A percentile compares a stretch with the other conserved stretches of the same genome.
phyloP scores from a whole-genome alignment of 2,329 filamentous ascomycete species.

The Fusarium sp. region DNA sequence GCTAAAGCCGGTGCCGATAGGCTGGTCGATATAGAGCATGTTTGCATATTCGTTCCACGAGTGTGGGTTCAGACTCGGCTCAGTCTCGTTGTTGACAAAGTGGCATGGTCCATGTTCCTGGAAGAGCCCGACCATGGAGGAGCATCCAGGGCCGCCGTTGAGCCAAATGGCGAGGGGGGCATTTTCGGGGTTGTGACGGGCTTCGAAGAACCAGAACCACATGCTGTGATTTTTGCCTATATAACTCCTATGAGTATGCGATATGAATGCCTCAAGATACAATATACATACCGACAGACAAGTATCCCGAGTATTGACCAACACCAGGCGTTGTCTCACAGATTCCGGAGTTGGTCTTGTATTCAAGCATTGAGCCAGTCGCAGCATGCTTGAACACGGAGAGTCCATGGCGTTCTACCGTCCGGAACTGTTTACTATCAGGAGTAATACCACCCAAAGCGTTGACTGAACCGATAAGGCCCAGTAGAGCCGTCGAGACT shows the following conservation, averaged over 20 bases:
- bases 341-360: slow-evolving; percentile 58
- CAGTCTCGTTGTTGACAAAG: slow-evolving; percentile 61
- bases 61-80: slow-evolving; percentile 67
- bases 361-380: slow-evolving; percentile 44
- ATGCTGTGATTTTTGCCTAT: slow-evolving; percentile 48
- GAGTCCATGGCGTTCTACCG: slow-evolving; percentile 22
- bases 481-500: slow-evolving; percentile 34
- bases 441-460: slow-evolving; percentile 39
- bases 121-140: slow-evolving; percentile 63
- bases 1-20: slow-evolving; percentile 53
- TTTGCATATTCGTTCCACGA: slow-evolving; percentile 76
- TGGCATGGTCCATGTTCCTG: slow-evolving; percentile 84
- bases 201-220: slow-evolving; percentile 66
- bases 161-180: slow-evolving; percentile 71
- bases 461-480: slow-evolving; percentile 31
- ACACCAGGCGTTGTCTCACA: slow-evolving; percentile 70
- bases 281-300: slow-evolving; percentile 65
- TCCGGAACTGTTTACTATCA: slow-evolving; percentile 39
- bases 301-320: slow-evolving; percentile 77
- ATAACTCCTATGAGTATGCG: slow-evolving; percentile 42
- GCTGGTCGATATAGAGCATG: slow-evolving; percentile 80
- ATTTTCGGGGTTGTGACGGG: slow-evolving; percentile 57
- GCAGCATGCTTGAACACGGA: slow-evolving; percentile 40
- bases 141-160: slow-evolving; percentile 54
- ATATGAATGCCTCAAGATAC: background rate